Evolutionary conservation across 495 filamentous ascomycete species (phyloP), one percentile per base, ranked within the genome.

Genomic region (Podospora tetraspora): DNA sequence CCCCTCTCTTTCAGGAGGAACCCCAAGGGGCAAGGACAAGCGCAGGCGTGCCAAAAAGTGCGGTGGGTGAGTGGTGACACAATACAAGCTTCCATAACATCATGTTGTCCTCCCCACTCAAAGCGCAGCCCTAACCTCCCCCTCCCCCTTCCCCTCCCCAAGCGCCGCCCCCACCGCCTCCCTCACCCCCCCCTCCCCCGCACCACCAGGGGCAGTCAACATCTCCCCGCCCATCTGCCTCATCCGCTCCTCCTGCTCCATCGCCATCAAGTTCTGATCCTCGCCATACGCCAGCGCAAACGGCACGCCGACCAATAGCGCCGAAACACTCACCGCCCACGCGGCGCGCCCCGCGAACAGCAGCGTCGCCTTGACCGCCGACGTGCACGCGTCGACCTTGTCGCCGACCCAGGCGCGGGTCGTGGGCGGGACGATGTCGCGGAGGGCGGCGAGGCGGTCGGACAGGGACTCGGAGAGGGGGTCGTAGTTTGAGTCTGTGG

Each of bases 201-300:
- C 70, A 1, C 63, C 70, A 27, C 74, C 72, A 25, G 25, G 25
- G 6, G 70, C 75, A 5, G 79, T 80, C 7, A 84, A 69, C 30
- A 84, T 69, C 75, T 84, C 84, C 34, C 78, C 73, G 43, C 85
- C 91, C 78, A 88, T 87, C 85, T 92, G 88, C 74, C 92, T 87
- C 91, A 96, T 94, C 79, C 89, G 88, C 89, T 94, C 90, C 84
- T 97, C 94, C 80, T 91, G 89, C 87, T 98, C 95, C 92, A 95
- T 93, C 85, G 97, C 94, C 68, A 92, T 82, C 75, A 95, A 86
- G 84, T 96, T 90, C 84, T 97, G 93, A 80, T 99, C 95, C 84
- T 99, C 96, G 63, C 90, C 87, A 79, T 91, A 92, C 58, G 93
- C 93, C 68, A 99, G 84, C 65, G 92, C 92, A 85, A 90, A 98